Evolutionary conservation across 768 basidiomycete species (phyloP).

Genomic region (Tulasnella sp.): DNA sequence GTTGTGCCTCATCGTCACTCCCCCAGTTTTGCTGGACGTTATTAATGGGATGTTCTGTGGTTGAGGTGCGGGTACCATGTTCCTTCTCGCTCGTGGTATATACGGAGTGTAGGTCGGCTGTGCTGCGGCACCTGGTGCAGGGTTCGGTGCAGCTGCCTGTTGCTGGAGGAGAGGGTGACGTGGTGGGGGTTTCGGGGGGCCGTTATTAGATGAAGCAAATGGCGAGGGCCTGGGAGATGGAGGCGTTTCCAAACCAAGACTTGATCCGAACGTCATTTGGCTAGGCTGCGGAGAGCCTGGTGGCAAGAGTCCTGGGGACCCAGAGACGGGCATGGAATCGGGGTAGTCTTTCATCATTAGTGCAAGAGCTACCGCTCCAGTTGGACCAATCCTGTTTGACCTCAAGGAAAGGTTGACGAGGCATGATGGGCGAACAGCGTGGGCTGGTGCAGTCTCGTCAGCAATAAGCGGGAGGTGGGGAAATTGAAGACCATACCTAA

Average conservation of each 20-base stretch:
- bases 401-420: constrained; percentile 86
- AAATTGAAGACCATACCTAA: constrained; percentile 64
- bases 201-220: constrained; percentile 36
- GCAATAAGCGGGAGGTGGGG: not conserved
- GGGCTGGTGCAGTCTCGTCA: constrained; percentile 46
- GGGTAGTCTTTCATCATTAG: constrained; percentile 97
- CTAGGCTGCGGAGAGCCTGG: constrained; percentile 8
- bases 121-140: constrained; percentile 35
- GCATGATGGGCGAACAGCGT: constrained; percentile 76
- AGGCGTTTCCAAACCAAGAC: constrained; percentile 28
- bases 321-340: constrained; percentile 40
- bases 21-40: constrained; percentile 51
- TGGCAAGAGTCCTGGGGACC: constrained; percentile 14
- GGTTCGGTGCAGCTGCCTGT: not conserved
- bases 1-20: constrained; percentile 48
- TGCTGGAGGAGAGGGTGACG: constrained; percentile 44
- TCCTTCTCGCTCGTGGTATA: constrained; percentile 53
- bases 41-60: constrained; percentile 42
- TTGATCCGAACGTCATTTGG: constrained; percentile 17
- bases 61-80: constrained; percentile 24
- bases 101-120: constrained; percentile 84
- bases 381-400: constrained; percentile 76
- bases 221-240: constrained; percentile 37
- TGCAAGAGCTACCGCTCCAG: constrained; percentile 86
- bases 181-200: constrained; percentile 40